Percentiles rank a stretch among this genome's conserved stretches.
phyloP scores from a whole-genome alignment of 345 rosid species.

The Chamaenerion angustifolium region DNA sequence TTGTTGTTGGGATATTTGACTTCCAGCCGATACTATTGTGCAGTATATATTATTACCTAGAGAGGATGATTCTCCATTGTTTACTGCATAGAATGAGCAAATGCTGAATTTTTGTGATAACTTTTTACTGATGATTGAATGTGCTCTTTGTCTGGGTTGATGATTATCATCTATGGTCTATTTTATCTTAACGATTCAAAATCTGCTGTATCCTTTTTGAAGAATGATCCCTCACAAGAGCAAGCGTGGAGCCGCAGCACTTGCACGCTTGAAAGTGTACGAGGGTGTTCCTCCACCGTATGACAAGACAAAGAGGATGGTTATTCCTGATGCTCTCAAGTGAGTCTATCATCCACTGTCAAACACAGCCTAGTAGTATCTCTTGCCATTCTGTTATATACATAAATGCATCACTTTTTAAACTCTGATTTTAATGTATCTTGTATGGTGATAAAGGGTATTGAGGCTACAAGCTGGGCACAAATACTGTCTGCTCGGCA shows the following conservation, averaged over 20 bases:
- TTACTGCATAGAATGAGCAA: too few relatives aligned
- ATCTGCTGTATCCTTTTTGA: neutral
- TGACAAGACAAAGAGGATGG: constrained; percentile 80
- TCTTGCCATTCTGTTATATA: neutral
- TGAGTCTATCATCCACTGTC: constrained; percentile 5
- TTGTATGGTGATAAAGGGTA: constrained; percentile 33
- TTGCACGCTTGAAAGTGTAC: constrained; percentile 62
- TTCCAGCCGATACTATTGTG: too few relatives aligned
- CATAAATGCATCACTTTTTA: too few relatives aligned
- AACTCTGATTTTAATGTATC: neutral
- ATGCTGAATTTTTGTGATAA: too few relatives aligned
- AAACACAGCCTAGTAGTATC: neutral
- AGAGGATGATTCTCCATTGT: too few relatives aligned
- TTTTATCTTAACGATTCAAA: neutral
- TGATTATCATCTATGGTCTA: neutral
- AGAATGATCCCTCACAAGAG: constrained; percentile 89
- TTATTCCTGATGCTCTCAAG: constrained; percentile 86
- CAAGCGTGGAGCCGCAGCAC: constrained; percentile 73
- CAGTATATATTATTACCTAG: too few relatives aligned
- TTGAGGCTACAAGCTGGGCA: constrained; percentile 86
- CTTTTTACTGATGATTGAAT: too few relatives aligned
- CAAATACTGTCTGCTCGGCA: constrained; percentile 65
- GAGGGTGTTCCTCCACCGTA: constrained; percentile 78
- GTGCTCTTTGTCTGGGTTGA: too few relatives aligned
- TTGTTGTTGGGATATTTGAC: too few relatives aligned